Conservation (phyloP, 768 basidiomycete species). For the Neoboletus subvelutipes region DNA sequence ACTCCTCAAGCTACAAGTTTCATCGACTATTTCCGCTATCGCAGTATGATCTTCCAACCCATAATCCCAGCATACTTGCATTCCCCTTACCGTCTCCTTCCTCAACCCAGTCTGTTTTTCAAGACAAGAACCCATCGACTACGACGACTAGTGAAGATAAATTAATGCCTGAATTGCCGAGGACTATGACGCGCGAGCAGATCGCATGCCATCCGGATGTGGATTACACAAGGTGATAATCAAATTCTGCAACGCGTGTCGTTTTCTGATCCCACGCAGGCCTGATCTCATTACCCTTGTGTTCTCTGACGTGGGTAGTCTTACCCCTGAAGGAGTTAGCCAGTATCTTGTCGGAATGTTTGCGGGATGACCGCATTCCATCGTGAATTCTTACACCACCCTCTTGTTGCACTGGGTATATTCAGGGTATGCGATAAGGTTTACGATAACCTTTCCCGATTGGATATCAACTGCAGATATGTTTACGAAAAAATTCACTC, state of each 20-base stretch:
- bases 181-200: conserved; percentile 74
- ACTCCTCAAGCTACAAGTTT: conserved; percentile 82
- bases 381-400: conserved; percentile 1
- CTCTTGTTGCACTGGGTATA: conserved; percentile 4
- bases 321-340: conserved; percentile 91
- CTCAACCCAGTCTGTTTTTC: conserved; percentile 1
- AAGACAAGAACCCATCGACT: conserved; percentile 4
- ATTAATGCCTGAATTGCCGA: conserved; percentile 7
- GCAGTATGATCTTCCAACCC: conserved; percentile 84
- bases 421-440: conserved; percentile 30
- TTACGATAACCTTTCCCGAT: conserved; percentile 37
- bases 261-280: conserved; percentile 41
- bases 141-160: conserved; percentile 2
- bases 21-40: conserved; percentile 93
- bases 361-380: conserved; percentile 51
- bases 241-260: conserved; percentile 10
- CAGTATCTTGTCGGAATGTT: conserved; percentile 96
- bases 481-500: conserved; percentile 19
- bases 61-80: conserved; percentile 72
- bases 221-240: conserved; percentile 83
- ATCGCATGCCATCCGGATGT: conserved; percentile 82
- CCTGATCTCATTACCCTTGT: conserved; percentile 93
- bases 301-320: conserved; percentile 90
- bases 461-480: conserved; percentile 21
- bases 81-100: conserved; percentile 47